Evolutionary conservation across 257 asterid species (phyloP).

Genomic region (Phtheirospermum japonicum): DNA sequence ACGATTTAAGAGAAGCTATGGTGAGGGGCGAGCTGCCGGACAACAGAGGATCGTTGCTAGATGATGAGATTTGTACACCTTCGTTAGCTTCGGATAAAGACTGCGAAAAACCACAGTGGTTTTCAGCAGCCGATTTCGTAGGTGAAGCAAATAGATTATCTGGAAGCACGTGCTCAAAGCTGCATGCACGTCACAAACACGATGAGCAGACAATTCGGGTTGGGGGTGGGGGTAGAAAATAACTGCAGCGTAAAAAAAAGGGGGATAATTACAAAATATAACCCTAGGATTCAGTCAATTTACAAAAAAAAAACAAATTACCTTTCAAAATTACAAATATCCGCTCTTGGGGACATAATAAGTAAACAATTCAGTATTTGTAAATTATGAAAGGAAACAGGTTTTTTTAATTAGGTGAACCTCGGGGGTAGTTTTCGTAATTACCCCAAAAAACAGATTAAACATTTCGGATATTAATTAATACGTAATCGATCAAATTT

Average conservation of each 20-base stretch:
- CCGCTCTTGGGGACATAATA: no score
- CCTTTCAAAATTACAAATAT: no score
- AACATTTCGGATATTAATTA: no score
- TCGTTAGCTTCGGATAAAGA: constrained; percentile 32
- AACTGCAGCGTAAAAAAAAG: no score
- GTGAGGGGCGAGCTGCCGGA: constrained; percentile 51
- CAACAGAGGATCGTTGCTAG: constrained; percentile 41
- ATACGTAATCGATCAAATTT: no score
- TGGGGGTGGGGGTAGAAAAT: no score
- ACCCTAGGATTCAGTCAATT: no score
- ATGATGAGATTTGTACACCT: constrained; percentile 29
- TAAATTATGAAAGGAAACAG: neutral
- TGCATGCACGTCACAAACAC: constrained; percentile 33
- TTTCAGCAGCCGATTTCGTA: constrained; percentile 49
- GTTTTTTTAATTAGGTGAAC: no score
- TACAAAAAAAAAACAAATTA: no score
- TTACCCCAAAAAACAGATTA: no score
- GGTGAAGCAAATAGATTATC: constrained; percentile 81
- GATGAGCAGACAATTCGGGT: neutral
- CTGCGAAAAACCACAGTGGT: constrained; percentile 26
- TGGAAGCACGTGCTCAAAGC: constrained; percentile 68
- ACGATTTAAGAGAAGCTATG: constrained; percentile 57
- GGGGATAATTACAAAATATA: no score
- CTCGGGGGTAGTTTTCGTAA: no score
- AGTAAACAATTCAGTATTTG: neutral